Conservation (phyloP, 1,284 basidiomycete species). For the Fomitopsis schrenkii region DNA sequence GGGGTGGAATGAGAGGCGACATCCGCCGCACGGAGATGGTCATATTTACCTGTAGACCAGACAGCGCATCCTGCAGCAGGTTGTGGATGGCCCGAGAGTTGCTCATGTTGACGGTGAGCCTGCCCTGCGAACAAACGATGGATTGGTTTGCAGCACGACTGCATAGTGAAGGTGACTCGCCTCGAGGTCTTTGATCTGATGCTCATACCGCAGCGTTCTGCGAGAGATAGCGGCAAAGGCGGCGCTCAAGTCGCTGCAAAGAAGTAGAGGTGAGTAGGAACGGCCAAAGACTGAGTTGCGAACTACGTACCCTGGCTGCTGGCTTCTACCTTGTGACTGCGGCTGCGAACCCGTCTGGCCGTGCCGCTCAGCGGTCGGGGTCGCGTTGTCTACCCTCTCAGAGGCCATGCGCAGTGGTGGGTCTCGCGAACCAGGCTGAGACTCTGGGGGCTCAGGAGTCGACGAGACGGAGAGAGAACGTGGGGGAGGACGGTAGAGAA, state of each 20-base stretch:
- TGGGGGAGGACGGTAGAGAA: not conserved
- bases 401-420: not conserved
- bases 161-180: conserved; percentile 29
- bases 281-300: not conserved
- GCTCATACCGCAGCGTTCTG: conserved; percentile 52
- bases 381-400: not conserved
- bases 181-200: conserved; percentile 67
- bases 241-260: not conserved
- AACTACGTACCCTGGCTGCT: conserved; percentile 14
- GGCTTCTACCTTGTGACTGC: conserved; percentile 6
- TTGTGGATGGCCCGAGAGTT: conserved; percentile 70
- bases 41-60: conserved; percentile 48
- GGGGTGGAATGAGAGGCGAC: not conserved
- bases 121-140: conserved; percentile 36
- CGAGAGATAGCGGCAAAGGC: conserved; percentile 27
- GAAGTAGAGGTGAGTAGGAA: not conserved
- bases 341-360: not conserved
- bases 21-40: not conserved
- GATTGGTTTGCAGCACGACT: not conserved
- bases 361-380: conserved; percentile 1
- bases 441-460: not conserved
- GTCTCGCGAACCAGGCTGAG: not conserved
- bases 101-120: conserved; percentile 60
- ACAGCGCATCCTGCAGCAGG: conserved; percentile 56
- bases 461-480: not conserved